Conservation (phyloP, 805 yeast genomes). For the Candida qinlingensis region DNA sequence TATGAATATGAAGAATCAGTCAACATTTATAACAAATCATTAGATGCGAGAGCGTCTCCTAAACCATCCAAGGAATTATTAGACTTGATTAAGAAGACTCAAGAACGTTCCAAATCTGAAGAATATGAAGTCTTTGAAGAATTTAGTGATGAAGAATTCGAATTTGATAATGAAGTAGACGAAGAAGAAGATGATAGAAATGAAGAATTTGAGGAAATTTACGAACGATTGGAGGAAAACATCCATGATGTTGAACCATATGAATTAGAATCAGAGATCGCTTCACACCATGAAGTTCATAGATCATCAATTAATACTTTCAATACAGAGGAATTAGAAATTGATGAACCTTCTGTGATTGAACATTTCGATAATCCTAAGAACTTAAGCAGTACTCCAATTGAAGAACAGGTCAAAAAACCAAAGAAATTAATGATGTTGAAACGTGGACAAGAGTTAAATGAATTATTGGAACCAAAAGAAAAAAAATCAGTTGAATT, state of each 20-base stretch:
- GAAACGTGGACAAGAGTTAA: slow-evolving; percentile 33
- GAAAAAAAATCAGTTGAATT: slow-evolving; percentile 8
- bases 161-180: slow-evolving; percentile 11
- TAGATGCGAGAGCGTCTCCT: background rate
- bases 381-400: background rate
- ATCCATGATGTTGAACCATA: background rate
- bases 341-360: slow-evolving; percentile 2
- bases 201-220: background rate
- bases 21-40: background rate
- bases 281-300: background rate
- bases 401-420: background rate
- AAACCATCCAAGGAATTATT: slow-evolving; percentile 22
- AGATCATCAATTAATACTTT: background rate
- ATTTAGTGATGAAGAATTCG: slow-evolving; percentile 19
- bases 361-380: background rate
- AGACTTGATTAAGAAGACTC: slow-evolving; percentile 17
- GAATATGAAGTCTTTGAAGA: slow-evolving; percentile 23
- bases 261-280: slow-evolving; percentile 2
- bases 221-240: background rate
- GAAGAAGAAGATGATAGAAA: background rate
- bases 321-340: background rate
- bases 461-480: slow-evolving; percentile 12
- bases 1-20: background rate
- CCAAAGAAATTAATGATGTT: slow-evolving; percentile 29
- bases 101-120: slow-evolving; percentile 4